phyloP scores from a whole-genome alignment of 1,139 yeast species.

The Blastobotrys persicus region DNA sequence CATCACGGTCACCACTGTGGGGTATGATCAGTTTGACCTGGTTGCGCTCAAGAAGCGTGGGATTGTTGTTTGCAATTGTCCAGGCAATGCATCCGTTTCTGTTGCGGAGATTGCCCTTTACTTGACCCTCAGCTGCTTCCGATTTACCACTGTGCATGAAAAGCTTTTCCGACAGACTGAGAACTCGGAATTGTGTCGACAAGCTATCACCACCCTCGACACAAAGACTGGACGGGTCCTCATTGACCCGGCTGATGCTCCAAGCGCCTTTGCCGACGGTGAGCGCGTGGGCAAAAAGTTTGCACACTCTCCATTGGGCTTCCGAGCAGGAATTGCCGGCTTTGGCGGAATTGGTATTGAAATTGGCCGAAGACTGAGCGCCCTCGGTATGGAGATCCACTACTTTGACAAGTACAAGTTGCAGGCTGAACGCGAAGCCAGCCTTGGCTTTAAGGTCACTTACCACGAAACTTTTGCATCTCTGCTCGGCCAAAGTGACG shows the following conservation, averaged over 20 bases:
- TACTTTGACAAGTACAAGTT: constrained; percentile 59
- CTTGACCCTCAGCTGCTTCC: constrained; percentile 57
- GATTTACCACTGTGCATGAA: constrained; percentile 57
- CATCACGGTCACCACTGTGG: constrained; percentile 68
- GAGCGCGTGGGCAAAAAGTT: constrained; percentile 16
- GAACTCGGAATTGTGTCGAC: constrained; percentile 47
- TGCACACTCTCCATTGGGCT: constrained; percentile 47
- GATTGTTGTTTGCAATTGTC: constrained; percentile 60
- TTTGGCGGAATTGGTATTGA: constrained; percentile 74
- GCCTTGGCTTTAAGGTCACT: constrained; percentile 41
- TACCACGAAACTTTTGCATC: constrained; percentile 44
- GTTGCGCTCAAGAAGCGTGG: constrained; percentile 42
- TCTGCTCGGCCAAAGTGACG: constrained; percentile 48
- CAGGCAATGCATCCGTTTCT: constrained; percentile 53
- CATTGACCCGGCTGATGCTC: constrained; percentile 38
- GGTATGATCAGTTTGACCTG: constrained; percentile 61
- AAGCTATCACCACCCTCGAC: constrained; percentile 25
- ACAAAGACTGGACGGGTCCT: constrained; percentile 21
- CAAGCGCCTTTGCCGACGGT: constrained; percentile 23
- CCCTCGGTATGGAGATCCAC: constrained; percentile 65
- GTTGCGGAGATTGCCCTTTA: constrained; percentile 77
- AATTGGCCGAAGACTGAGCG: constrained; percentile 55
- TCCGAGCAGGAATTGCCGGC: constrained; percentile 67
- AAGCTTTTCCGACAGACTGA: constrained; percentile 41
- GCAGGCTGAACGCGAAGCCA: constrained; percentile 36